phyloP scores from a whole-genome alignment of 1,139 yeast genomes.

The Lodderomyces parapsilosis region DNA sequence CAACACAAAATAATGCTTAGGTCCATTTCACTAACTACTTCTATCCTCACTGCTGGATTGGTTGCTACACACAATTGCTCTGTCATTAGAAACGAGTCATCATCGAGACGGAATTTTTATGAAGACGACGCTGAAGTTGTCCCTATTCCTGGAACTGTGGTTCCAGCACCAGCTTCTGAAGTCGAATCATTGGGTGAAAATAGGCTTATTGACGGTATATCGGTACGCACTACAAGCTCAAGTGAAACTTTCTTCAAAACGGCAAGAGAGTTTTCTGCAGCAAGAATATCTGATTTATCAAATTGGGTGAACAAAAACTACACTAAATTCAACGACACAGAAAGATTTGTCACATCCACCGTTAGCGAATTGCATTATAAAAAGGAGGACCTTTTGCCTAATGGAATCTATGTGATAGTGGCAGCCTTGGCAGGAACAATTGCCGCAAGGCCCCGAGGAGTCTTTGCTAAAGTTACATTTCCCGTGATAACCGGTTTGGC shows the following conservation, averaged over 20 bases:
- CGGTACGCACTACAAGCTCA: constrained; percentile 51
- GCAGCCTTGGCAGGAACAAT: constrained; percentile 83
- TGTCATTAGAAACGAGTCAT: constrained; percentile 21
- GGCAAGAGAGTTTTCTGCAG: constrained; percentile 38
- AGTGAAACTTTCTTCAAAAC: constrained; percentile 50
- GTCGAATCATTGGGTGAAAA: constrained; percentile 41
- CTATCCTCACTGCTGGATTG: constrained; percentile 12
- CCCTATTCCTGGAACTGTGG: constrained; percentile 55
- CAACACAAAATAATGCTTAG: constrained; percentile 11
- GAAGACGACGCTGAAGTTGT: constrained; percentile 53
- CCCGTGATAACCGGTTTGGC: constrained; percentile 69
- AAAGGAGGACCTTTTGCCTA: constrained; percentile 76
- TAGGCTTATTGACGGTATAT: constrained; percentile 54
- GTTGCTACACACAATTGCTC: constrained; percentile 6
- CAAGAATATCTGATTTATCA: constrained; percentile 17
- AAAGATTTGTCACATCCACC: constrained; percentile 65
- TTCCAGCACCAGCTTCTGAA: constrained; percentile 52
- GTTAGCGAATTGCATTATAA: constrained; percentile 68
- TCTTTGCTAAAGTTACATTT: constrained; percentile 54
- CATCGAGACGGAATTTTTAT: constrained; percentile 52
- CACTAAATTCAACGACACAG: constrained; percentile 54
- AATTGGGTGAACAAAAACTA: constrained; percentile 38
- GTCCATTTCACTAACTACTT: constrained; percentile 10
- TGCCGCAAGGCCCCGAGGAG: constrained; percentile 68
- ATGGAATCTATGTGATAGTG: constrained; percentile 65